Evolutionary conservation across 306 rosid genomes (phyloP).

Genomic region (Mucuna pruriens): DNA sequence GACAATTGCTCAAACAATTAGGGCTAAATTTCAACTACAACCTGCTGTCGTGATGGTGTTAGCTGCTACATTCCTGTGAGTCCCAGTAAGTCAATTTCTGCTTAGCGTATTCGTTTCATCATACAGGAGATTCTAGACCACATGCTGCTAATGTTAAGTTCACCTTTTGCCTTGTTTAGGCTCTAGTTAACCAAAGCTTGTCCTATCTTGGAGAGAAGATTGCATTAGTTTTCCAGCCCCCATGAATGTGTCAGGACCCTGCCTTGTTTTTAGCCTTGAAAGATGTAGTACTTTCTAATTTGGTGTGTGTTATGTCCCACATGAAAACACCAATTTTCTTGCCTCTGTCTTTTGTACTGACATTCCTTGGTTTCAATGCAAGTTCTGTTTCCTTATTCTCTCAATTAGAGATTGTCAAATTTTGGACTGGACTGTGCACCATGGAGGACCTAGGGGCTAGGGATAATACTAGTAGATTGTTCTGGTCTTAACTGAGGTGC

Average conservation of each 20-base stretch:
- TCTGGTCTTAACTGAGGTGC: neutral
- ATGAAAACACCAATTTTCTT: neutral
- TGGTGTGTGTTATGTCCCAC: conserved; percentile 7
- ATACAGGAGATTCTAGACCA: conserved; percentile 58
- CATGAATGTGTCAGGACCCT: neutral
- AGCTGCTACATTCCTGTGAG: conserved; percentile 60
- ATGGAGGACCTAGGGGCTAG: conserved; percentile 8
- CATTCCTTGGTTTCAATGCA: neutral
- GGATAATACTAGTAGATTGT: neutral
- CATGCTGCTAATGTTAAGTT: conserved; percentile 51
- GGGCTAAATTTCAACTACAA: conserved; percentile 75
- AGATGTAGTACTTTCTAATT: conserved; percentile 24
- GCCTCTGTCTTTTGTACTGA: neutral
- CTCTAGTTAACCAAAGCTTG: conserved; percentile 35
- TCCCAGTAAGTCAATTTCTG: conserved; percentile 74
- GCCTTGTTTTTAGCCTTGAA: neutral
- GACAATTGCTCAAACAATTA: conserved; percentile 75
- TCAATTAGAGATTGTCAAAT: neutral
- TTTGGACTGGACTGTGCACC: conserved; percentile 32
- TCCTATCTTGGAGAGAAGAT: conserved; percentile 40
- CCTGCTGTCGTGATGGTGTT: conserved; percentile 75
- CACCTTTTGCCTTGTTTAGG: conserved; percentile 54
- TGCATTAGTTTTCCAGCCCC: conserved; percentile 49
- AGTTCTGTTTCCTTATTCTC: conserved; percentile 1
- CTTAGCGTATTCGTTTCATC: conserved; percentile 58